phyloP scores from a whole-genome alignment of 208 protist species.

The Leishmania major region DNA sequence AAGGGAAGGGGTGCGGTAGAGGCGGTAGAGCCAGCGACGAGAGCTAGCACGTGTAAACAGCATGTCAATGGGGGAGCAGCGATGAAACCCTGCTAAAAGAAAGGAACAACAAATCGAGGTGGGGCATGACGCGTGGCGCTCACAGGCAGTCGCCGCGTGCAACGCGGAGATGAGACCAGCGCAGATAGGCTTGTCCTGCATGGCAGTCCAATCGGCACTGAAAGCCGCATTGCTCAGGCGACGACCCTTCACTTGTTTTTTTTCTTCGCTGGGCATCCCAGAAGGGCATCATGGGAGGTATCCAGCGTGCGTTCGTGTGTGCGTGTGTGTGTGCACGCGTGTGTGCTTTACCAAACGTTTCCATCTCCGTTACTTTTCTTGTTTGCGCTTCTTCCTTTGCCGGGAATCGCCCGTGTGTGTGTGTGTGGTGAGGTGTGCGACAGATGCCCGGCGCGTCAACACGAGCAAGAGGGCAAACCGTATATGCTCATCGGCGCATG shows the following conservation, averaged over 20 bases:
- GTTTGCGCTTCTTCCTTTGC: background rate
- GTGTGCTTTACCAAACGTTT: background rate
- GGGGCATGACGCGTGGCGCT: slow-evolving; percentile 1
- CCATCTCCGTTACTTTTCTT: background rate
- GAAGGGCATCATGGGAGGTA: background rate
- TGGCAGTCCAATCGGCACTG: background rate
- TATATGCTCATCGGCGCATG: background rate
- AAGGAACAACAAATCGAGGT: slow-evolving; percentile 1
- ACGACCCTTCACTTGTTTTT: background rate
- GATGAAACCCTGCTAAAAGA: slow-evolving; percentile 15
- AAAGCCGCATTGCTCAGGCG: background rate
- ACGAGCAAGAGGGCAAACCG: background rate
- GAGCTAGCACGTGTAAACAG: background rate
- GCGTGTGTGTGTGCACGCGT: background rate
- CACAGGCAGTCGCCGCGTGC: background rate
- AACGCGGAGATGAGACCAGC: background rate
- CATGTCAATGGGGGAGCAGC: slow-evolving; percentile 5
- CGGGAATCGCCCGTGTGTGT: background rate
- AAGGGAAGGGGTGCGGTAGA: background rate
- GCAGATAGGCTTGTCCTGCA: background rate
- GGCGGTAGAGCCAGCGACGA: background rate
- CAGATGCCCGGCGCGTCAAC: background rate
- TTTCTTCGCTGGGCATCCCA: background rate
- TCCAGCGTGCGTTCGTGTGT: background rate
- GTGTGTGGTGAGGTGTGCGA: background rate